Evolutionary conservation across 495 filamentous ascomycete species (phyloP), one percentile per base, ranked within the genome.

Genomic region (Aeminium ludgeri): DNA sequence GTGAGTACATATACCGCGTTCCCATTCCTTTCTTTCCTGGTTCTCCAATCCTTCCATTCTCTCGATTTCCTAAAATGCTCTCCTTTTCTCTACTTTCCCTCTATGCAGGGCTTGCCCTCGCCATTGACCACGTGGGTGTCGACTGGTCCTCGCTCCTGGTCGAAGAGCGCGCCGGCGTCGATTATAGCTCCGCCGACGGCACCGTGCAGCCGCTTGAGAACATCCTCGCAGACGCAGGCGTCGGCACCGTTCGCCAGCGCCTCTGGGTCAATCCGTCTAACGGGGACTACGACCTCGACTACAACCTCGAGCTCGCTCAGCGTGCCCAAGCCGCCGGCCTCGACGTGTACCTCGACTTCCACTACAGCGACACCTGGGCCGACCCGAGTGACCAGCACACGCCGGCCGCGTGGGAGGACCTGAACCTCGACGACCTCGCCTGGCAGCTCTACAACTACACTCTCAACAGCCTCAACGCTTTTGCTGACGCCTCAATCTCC

Each of bases 91-190:
- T 25, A 4, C 23, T 25, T 8, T 25, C 23, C 8, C 23, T 25
- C 23, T 25, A 8, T 8, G 23, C 23, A 25, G 23, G 23, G 23
- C 23, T 25, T 25, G 23, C 23, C 23, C 23, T 25, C 23, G 23
- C 23, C 4, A 25, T 25, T 25, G 23, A 25, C 23, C 23, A 25
- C 23, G 4, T 25, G 23, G 78, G 79, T 1, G 76, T 77, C 1
- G 80, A 85, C 55, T 82, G 80, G 67, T 81, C 76, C 3, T 84
- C 79, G 0, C 61, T 80, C 1, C 48, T 72, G 2, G 56, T 83
- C 2, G 72, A 78, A 48, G 80, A 84, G 54, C 61, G 65, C 6
- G 56, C 64, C 1, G 78, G 76, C 0, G 61, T 70, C 34, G 59
- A 59, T 0, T 85, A 78, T 59, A 76, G 70, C 52, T 72, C 67